These are phyloP conservation scores for Stipa capillata DNA, from an alignment of 176 grass and related monocot genomes.

Conservation along the genomic window DNA sequence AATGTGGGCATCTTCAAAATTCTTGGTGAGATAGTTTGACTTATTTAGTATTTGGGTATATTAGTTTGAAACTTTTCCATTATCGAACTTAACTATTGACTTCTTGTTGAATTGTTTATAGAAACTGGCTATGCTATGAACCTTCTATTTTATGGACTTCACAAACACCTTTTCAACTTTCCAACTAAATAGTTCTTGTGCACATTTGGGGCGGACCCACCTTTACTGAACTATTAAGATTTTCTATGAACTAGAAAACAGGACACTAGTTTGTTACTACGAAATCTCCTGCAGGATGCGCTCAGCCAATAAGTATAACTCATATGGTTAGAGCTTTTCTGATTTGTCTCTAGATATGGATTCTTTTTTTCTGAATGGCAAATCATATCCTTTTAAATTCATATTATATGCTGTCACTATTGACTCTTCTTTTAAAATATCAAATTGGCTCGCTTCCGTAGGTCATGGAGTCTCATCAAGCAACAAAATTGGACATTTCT, in stretches of 20 bases:
- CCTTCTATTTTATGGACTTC: too few species aligned
- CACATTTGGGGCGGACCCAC: background rate
- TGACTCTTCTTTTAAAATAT: background rate
- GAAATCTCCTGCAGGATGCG: background rate
- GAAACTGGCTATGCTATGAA: background rate
- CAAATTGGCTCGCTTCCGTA: constrained; percentile 24
- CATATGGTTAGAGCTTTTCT: background rate
- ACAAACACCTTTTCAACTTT: background rate
- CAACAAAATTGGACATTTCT: constrained; percentile 77
- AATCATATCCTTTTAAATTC: background rate
- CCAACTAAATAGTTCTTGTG: background rate
- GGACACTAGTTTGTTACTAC: background rate
- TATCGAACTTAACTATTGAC: background rate
- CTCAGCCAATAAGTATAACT: background rate
- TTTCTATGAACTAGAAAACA: background rate
- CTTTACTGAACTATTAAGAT: background rate
- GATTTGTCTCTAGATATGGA: background rate
- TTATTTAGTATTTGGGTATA: background rate
- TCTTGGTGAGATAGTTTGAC: background rate
- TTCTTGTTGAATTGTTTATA: background rate
- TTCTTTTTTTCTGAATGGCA: constrained; percentile 9
- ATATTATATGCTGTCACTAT: background rate
- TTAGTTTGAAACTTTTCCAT: background rate
- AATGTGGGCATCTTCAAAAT: background rate
- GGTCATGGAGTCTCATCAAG: constrained; percentile 98